Evolutionary conservation across 1,139 yeast genomes (phyloP), one percentile per base, ranked within the genome.

Genomic region (Debaryomyces nepalensis): DNA sequence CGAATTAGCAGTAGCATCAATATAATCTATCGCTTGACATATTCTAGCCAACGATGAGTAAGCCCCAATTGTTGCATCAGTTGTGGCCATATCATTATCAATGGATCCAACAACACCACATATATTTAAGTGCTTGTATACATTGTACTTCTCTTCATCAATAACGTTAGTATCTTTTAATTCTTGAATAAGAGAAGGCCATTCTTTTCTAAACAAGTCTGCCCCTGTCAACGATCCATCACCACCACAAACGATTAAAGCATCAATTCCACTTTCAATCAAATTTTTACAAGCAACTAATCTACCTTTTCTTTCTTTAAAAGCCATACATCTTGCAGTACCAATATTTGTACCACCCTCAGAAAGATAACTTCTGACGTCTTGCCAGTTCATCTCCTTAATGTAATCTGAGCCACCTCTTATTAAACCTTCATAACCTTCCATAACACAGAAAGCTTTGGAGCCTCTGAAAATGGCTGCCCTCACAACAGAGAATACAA

Each of bases 201-300:
- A 86, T 63, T 86, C 95, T 12, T 77, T 61, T 59, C 95, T 75
- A 66, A 86, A 85, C 50, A 83, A 66, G 59, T 86, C 93, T 11
- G 95, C 95, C 50, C 95, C 95, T 2, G 95, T 86, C 47, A 86
- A 70, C 2, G 91, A 84, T 38, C 95, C 95, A 59, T 86, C 95
- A 64, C 95, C 95, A 56, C 95, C 95, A 67, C 90, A 84, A 14
- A 86, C 93, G 50, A 86, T 79, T 49, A 86, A 70, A 4, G 90
- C 93, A 58, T 86, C 90, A 45, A 86, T 84, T 41, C 93, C 93
- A 44, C 83, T 80, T 20, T 70, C 71, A 48, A 86, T 78, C 79
- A 86, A 71, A 58, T 86, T 81, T 50, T 77, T 76, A 45, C 90
- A 86, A 11, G 84, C 91, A 38, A 63, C 61, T 44, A 84, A 70